phyloP scores from a whole-genome alignment of 2,329 filamentous ascomycete genomes.

The Elsinoe batatas region DNA sequence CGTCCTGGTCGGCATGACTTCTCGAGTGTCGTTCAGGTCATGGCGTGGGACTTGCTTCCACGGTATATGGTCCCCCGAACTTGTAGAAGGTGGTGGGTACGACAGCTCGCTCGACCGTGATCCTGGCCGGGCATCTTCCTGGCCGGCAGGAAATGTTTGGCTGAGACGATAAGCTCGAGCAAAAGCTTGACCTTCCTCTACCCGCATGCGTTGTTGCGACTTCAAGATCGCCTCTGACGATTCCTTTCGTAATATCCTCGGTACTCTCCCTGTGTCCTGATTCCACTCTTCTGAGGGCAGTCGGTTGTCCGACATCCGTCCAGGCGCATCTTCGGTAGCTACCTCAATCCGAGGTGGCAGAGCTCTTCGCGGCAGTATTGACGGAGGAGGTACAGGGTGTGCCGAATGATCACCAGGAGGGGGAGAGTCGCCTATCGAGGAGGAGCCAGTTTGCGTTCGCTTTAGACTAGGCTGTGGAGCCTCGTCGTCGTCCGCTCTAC shows the following conservation, averaged over 20 bases:
- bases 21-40: neutral
- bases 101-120: slow-evolving; percentile 3
- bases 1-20: neutral
- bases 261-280: neutral
- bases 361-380: neutral
- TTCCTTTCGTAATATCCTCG: neutral
- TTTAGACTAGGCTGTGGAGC: slow-evolving; percentile 5
- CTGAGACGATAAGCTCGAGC: slow-evolving; percentile 29
- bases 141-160: neutral
- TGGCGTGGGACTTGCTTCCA: neutral
- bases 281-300: slow-evolving; percentile 11
- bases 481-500: neutral
- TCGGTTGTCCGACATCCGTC: neutral
- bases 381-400: slow-evolving; percentile 1
- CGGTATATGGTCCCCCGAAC: neutral
- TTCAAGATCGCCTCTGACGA: slow-evolving; percentile 6
- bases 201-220: slow-evolving; percentile 42
- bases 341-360: slow-evolving; percentile 1
- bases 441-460: slow-evolving; percentile 12
- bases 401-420: neutral
- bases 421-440: slow-evolving; percentile 6
- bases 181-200: slow-evolving; percentile 42
- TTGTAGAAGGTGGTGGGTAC: neutral
- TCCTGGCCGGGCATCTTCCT: neutral
- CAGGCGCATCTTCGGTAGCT: neutral